phyloP scores from a whole-genome alignment of 352 stramenopile genomes.

The Elongisporangium undulatum region DNA sequence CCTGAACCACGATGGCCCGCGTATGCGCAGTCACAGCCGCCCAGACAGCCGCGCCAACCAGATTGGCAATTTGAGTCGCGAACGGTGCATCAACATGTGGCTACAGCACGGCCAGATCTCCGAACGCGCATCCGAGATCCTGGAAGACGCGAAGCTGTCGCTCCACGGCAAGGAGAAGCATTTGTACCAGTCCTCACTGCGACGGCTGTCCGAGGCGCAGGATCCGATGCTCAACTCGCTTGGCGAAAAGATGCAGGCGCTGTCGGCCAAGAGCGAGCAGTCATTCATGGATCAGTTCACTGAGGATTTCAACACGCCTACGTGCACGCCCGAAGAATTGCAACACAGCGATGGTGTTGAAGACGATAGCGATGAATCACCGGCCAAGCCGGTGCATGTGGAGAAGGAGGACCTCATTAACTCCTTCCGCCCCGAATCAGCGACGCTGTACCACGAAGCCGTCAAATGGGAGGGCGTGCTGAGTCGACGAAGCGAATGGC shows the following conservation, averaged over 20 bases:
- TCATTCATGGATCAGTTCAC: neutral
- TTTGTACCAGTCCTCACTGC: constrained; percentile 57
- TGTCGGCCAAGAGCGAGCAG: constrained; percentile 29
- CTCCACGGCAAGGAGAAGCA: constrained; percentile 83
- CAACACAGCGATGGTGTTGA: constrained; percentile 2
- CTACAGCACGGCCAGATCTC: constrained; percentile 77
- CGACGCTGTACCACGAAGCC: constrained; percentile 72
- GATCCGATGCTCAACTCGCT: constrained; percentile 65
- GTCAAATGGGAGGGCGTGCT: constrained; percentile 84
- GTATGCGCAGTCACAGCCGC: constrained; percentile 17
- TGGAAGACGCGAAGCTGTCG: constrained; percentile 76
- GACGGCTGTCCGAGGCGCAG: constrained; percentile 59
- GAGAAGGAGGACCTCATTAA: constrained; percentile 18
- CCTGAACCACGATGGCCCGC: constrained; percentile 18
- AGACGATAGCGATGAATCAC: constrained; percentile 11
- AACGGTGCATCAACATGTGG: constrained; percentile 81
- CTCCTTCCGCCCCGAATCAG: constrained; percentile 52
- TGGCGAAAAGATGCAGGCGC: constrained; percentile 48
- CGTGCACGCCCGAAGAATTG: too few species aligned
- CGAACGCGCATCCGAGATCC: constrained; percentile 72
- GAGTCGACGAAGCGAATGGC: constrained; percentile 77
- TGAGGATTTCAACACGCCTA: too few species aligned
- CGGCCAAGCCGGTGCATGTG: constrained; percentile 12
- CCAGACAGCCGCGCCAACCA: constrained; percentile 2
- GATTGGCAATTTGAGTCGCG: constrained; percentile 20